Evolutionary conservation across 2,329 filamentous ascomycete species (phyloP).

Genomic region (Xylariaceae sp.): DNA sequence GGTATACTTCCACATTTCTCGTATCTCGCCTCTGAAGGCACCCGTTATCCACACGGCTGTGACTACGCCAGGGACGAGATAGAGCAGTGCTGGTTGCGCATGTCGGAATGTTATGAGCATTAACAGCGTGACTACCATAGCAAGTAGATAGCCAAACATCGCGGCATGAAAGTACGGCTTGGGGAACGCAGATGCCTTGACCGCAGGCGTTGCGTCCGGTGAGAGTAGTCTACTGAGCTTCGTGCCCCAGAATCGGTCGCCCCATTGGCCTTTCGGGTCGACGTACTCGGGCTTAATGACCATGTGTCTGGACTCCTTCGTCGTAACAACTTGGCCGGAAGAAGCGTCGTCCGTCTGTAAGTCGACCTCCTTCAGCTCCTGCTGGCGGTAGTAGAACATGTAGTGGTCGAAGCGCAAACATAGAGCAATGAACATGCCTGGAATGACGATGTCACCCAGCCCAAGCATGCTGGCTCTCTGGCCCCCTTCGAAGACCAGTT

Average conservation of each 20-base stretch:
- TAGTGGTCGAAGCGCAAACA: slow-evolving; percentile 90
- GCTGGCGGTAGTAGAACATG: slow-evolving; percentile 68
- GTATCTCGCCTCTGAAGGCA: slow-evolving; percentile 62
- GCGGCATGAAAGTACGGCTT: slow-evolving; percentile 84
- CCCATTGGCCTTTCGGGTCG: slow-evolving; percentile 69
- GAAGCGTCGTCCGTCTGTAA: slow-evolving; percentile 31
- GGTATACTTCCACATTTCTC: slow-evolving; percentile 73
- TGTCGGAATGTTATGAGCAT: slow-evolving; percentile 75
- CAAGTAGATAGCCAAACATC: slow-evolving; percentile 68
- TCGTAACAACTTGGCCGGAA: slow-evolving; percentile 34
- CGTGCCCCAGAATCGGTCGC: slow-evolving; percentile 73
- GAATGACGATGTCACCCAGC: slow-evolving; percentile 88
- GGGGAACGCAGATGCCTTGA: slow-evolving; percentile 53
- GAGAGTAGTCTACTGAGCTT: slow-evolving; percentile 27
- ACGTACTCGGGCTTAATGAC: slow-evolving; percentile 49
- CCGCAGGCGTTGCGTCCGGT: slow-evolving; percentile 31
- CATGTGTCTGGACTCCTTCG: slow-evolving; percentile 38
- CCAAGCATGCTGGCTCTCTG: slow-evolving; percentile 77
- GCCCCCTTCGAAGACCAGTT: slow-evolving; percentile 69
- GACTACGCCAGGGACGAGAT: slow-evolving; percentile 84
- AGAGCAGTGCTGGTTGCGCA: slow-evolving; percentile 85
- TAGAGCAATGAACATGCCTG: slow-evolving; percentile 83
- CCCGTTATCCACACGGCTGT: slow-evolving; percentile 71
- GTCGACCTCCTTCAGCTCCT: slow-evolving; percentile 40
- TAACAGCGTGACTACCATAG: slow-evolving; percentile 69